Base-by-base conservation (phyloP, 768 basidiomycete genomes). In the Roridomyces roridus region DNA sequence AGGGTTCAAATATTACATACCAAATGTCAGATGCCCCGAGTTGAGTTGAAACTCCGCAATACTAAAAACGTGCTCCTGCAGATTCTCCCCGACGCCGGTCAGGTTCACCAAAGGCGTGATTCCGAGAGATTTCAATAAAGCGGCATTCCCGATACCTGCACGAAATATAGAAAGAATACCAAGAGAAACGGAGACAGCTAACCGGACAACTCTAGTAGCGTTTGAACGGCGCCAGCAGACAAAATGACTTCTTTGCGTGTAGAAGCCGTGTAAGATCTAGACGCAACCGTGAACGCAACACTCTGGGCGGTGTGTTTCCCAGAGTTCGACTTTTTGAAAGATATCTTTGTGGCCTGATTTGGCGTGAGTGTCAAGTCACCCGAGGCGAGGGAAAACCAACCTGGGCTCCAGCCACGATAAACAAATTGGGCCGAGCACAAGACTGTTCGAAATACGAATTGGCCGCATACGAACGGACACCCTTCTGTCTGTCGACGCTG, bases 161-260 rank as follows among this genome's bases (percentile, higher is more conserved):
- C 15, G 4, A 34, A 15, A 34, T 8, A 10, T 34, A 3, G 15
- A 8, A 36, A 24, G 11, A 23, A 37, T n/a, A 24, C 17, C n/a
- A n/a, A 24, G 31, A 36, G 12, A n/a, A 34, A n/a, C 5, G n/a
- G n/a, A n/a, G 20, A 21, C 7, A 14, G 21, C 48, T 20, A 20
- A 23, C 50, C 50, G n/a, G 50, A 66, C 3, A 50, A 26, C 34
- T 64, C 51, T 14, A 66, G 41, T 21, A 66, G 63, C 7, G 67
- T 69, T 17, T 67, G 59, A 34, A 65, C 51, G 6, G 63, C 24
- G 14, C 68, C 68, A 14, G 67, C 66, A 7, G 68, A 64, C 0
- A 70, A 47, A 21, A 70, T 65, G 17, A 70, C 60, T 31, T 69
- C 68, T 18, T 62, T 66, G 3, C 35, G 24, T 1, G 67, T 65